Evolutionary conservation across 805 yeast species (phyloP).

Genomic region (Ogataea pilisensis): DNA sequence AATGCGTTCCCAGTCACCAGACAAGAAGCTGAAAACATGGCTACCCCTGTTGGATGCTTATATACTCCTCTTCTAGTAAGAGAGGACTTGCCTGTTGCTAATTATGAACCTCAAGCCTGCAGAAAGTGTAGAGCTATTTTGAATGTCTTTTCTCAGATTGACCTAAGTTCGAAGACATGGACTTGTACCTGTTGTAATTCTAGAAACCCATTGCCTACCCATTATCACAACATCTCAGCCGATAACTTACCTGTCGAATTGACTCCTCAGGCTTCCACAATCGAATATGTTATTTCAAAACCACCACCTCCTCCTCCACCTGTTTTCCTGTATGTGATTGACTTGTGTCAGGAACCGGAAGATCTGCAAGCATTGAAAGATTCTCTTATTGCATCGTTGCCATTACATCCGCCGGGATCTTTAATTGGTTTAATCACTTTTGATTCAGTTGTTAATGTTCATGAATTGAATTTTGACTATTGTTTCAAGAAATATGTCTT

Average conservation of each 20-base stretch:
- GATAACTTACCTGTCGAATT: conserved; percentile 82
- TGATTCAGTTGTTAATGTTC: conserved; percentile 88
- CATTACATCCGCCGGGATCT: conserved; percentile 84
- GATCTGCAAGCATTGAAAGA: conserved; percentile 81
- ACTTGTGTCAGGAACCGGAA: conserved; percentile 85
- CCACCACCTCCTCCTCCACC: conserved; percentile 68
- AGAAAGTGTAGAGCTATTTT: conserved; percentile 80
- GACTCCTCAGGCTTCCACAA: conserved; percentile 62
- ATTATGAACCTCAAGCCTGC: conserved; percentile 83
- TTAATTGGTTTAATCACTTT: conserved; percentile 82
- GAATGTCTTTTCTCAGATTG: conserved; percentile 84
- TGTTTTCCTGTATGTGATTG: conserved; percentile 79
- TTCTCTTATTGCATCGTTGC: conserved; percentile 67
- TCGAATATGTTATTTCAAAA: conserved; percentile 79
- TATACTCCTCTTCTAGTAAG: conserved; percentile 90
- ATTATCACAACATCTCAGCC: conserved; percentile 70
- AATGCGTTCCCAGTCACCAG: conserved; percentile 85
- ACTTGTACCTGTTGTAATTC: conserved; percentile 77
- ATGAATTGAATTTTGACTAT: conserved; percentile 63
- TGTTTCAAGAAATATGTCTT: conserved; percentile 77
- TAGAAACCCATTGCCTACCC: conserved; percentile 78
- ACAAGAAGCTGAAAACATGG: conserved; percentile 84
- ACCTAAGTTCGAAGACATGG: conserved; percentile 74
- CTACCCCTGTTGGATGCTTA: conserved; percentile 89
- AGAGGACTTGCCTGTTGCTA: conserved; percentile 71